These are phyloP conservation scores for Chytriomyces hyalinus DNA, from an alignment of 192 early-diverging fungal species.

Conservation along the genomic window DNA sequence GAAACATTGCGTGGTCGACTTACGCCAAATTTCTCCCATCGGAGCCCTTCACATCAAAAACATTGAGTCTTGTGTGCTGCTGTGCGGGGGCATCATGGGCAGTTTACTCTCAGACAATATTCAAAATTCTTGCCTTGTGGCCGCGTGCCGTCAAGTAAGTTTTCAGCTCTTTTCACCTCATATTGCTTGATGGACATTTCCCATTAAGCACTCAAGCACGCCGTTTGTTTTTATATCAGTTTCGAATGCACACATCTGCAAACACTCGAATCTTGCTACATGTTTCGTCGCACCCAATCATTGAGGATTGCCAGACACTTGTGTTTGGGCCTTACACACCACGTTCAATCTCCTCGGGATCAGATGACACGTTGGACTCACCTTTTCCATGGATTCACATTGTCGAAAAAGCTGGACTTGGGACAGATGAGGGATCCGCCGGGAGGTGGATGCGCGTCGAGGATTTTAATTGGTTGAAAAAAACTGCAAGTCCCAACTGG, in stretches of 20 bases:
- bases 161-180: conserved; percentile 2
- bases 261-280: conserved; percentile 69
- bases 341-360: background rate
- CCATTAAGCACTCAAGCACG: background rate
- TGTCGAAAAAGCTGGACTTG: conserved; percentile 18
- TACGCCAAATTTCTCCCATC: conserved; percentile 57
- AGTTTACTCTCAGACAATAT: conserved; percentile 76
- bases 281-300: conserved; percentile 81
- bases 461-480: conserved; percentile 90
- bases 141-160: conserved; percentile 79
- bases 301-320: conserved; percentile 77
- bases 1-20: conserved; percentile 66
- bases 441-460: conserved; percentile 69
- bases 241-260: conserved; percentile 79
- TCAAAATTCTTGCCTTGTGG: conserved; percentile 61
- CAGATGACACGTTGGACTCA: background rate
- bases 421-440: conserved; percentile 40
- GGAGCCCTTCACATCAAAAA: conserved; percentile 80
- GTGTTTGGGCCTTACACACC: conserved; percentile 68
- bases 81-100: conserved; percentile 70
- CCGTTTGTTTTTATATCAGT: conserved; percentile 49
- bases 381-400: conserved; percentile 41
- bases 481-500: conserved; percentile 84
- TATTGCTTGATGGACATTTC: background rate
- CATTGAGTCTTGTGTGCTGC: conserved; percentile 68